These are phyloP conservation scores for Phylloporus sp. DNA, from an alignment of 768 basidiomycete species.

Conservation along the genomic window DNA sequence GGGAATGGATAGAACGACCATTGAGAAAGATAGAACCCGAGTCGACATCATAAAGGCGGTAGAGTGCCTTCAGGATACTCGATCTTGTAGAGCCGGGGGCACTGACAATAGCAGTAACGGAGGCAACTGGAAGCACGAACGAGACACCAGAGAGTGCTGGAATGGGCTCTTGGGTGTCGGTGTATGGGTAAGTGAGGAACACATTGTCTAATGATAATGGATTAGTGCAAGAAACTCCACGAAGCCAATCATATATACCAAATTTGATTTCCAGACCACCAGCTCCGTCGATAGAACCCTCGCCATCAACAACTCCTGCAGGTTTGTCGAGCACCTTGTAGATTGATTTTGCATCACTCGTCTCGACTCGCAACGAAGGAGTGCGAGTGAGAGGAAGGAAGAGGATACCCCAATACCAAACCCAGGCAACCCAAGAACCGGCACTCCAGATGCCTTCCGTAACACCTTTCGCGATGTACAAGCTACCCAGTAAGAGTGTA, in stretches of 20 bases:
- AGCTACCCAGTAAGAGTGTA: conserved; percentile 71
- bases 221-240: background rate
- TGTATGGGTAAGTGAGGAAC: conserved; percentile 65
- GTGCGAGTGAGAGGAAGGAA: conserved; percentile 33
- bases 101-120: conserved; percentile 87
- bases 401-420: conserved; percentile 29
- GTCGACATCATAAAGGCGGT: conserved; percentile 87
- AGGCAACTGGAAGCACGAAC: conserved; percentile 84
- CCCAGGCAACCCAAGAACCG: conserved; percentile 28
- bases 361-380: conserved; percentile 61
- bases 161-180: conserved; percentile 49
- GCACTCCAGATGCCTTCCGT: conserved; percentile 27
- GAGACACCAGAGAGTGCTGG: conserved; percentile 73
- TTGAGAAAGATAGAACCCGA: conserved; percentile 82
- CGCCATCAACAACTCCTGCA: conserved; percentile 79
- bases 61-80: conserved; percentile 81
- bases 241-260: conserved; percentile 41
- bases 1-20: conserved; percentile 81
- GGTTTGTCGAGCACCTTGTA: conserved; percentile 78
- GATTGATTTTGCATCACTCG: conserved; percentile 76
- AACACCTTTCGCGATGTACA: conserved; percentile 27
- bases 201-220: conserved; percentile 60
- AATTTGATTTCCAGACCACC: conserved; percentile 83
- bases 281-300: conserved; percentile 69
- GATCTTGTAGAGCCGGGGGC: conserved; percentile 81